Percentiles rank a stretch among this genome's conserved stretches.
Conservation (phyloP, 1,284 basidiomycete species). For the Leccinum griseonigrum region DNA sequence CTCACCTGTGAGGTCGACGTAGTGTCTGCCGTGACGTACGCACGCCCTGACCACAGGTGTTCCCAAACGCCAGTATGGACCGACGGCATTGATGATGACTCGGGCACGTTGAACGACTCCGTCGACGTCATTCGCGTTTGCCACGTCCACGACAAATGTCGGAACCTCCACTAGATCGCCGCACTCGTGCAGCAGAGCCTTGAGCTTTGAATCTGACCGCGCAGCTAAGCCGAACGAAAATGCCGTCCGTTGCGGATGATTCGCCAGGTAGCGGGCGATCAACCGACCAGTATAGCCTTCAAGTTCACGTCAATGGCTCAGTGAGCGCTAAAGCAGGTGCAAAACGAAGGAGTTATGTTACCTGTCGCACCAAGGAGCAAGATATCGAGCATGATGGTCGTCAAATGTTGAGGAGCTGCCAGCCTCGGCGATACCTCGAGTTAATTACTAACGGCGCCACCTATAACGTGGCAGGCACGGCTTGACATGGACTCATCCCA, state of each 20-base stretch:
- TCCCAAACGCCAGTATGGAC: conserved; percentile 64
- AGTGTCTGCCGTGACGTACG: conserved; percentile 51
- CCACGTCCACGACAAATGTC: conserved; percentile 52
- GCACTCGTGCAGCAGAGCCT: conserved; percentile 42
- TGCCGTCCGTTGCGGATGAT: conserved; percentile 55
- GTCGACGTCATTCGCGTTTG: conserved; percentile 46
- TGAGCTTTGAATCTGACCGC: conserved; percentile 56
- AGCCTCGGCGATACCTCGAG: conserved; percentile 3
- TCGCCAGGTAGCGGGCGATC: conserved; percentile 55
- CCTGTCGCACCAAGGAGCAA: conserved; percentile 65
- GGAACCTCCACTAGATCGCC: conserved; percentile 40
- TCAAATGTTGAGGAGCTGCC: conserved; percentile 10
- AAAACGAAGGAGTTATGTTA: conserved; percentile 16
- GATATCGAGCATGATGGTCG: conserved; percentile 44
- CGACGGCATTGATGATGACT: conserved; percentile 68
- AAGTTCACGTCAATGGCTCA: conserved; percentile 4
- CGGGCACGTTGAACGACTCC: conserved; percentile 49
- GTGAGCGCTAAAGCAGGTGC: conserved; percentile 5
- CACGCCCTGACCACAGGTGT: conserved; percentile 56
- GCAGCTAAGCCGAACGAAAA: conserved; percentile 64
- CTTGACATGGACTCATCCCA: neutral
- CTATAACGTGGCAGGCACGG: conserved; percentile 8
- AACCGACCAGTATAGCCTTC: conserved; percentile 64
- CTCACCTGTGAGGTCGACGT: conserved; percentile 66
- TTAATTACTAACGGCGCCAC: neutral